phyloP scores from a whole-genome alignment of 306 rosid genomes.

The Castanea mollissima region DNA sequence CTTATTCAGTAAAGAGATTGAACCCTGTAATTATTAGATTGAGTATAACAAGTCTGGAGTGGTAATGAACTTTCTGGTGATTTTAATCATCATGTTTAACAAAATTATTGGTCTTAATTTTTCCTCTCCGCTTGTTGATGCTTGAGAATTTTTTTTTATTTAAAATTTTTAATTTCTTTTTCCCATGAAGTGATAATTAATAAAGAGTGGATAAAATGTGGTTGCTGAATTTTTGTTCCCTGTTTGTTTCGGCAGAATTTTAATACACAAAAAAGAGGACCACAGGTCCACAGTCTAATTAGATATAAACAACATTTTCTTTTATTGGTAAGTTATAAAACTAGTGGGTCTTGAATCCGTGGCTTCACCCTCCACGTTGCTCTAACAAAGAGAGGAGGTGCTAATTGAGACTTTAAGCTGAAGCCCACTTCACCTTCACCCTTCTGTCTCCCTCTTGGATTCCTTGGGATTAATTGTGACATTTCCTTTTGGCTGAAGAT shows the following conservation, averaged over 20 bases:
- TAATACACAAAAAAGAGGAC: background rate
- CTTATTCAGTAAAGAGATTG: background rate
- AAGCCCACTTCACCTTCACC: background rate
- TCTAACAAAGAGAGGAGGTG: too few relatives aligned
- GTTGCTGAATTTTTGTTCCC: background rate
- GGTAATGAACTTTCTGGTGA: background rate
- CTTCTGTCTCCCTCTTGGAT: background rate
- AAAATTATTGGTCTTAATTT: background rate
- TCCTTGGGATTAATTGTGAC: background rate
- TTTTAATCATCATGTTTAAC: background rate
- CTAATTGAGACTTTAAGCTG: background rate
- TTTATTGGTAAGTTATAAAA: background rate
- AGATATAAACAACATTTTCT: background rate
- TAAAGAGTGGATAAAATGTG: too few relatives aligned
- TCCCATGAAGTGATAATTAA: background rate
- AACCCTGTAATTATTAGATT: background rate
- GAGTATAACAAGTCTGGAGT: background rate
- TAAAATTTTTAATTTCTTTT: background rate
- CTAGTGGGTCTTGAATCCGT: background rate
- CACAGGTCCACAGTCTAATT: too few relatives aligned
- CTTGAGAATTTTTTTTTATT: background rate
- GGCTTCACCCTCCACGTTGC: background rate
- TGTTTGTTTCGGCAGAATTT: background rate
- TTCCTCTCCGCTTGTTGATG: background rate
- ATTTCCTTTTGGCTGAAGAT: too few relatives aligned